Evolutionary conservation across 2,329 filamentous ascomycete genomes (phyloP), one percentile per base, ranked within the genome.

Genomic region (Botrytis porri): DNA sequence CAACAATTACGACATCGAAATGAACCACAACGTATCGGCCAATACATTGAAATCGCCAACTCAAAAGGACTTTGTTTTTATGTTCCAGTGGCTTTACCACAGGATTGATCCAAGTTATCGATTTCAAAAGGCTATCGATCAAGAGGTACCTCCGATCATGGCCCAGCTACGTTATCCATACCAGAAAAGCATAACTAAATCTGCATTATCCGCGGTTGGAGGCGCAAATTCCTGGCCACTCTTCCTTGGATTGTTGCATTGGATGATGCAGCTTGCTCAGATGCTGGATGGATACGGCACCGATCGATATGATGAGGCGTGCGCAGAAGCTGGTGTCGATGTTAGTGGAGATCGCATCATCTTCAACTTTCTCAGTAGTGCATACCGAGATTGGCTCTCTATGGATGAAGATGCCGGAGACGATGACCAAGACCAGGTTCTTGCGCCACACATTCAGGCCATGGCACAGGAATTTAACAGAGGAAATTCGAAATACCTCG

Each of bases 31-130:
- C 1, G 85, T 99, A n/a, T 93, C 93, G 0, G 92, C 93, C 76
- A 98, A 98, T 79, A 93, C 94, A 10, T 90, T 97, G 81, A 95
- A 93, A 79, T 97, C 93, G 61, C 97, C 96, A 0, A 99, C 95
- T 0, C 95, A 98, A 78, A 99, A 99, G 81, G 96, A 99, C 81
- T 99, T 99, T 84, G 96, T 97, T 80, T 92, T 89, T 82, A 97
- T 99, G 87, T 99, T 99, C 80, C 94, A 98, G 80, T 99, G 95
- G 93, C 86, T 99, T 5, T 99, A 99, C 82, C 93, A 94, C 80
- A 92, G 94, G 73, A 97, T 99, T 80, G 96, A 99, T 80, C 96
- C 96, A 0, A 93, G 91, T 78, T 97, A 98, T 82, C 90, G 91
- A 51, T 98, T 99, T 79, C 91, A 95, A 79, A 98, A 98, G 82